These are phyloP conservation scores for Crataegus laevigata DNA, from an alignment of 306 rosid species.

Conservation along the genomic window DNA sequence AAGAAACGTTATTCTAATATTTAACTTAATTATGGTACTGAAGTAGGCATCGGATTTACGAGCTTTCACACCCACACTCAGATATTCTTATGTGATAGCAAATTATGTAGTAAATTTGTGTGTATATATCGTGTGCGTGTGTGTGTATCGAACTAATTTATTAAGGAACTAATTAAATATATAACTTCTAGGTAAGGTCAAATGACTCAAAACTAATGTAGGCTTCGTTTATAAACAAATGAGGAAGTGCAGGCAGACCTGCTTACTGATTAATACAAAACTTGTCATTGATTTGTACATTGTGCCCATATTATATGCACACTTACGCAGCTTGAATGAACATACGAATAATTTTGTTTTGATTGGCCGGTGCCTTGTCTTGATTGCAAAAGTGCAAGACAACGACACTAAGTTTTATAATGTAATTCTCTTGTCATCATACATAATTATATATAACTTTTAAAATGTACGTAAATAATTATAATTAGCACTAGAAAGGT, in stretches of 20 bases:
- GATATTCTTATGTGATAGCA: not conserved
- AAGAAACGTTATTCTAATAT: too few species aligned
- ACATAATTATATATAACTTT: too few species aligned
- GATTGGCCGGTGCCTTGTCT: constrained; percentile 7
- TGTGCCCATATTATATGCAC: not conserved
- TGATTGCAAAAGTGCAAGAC: not conserved
- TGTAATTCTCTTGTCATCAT: not conserved
- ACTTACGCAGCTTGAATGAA: not conserved
- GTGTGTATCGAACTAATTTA: too few species aligned
- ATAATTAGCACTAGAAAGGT: too few species aligned
- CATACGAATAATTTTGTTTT: not conserved
- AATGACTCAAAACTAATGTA: not conserved
- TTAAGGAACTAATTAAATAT: not conserved
- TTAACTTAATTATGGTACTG: too few species aligned
- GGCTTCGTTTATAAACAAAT: not conserved
- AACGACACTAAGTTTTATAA: not conserved
- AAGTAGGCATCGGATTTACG: too few species aligned
- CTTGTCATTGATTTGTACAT: not conserved
- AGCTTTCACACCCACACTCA: not conserved
- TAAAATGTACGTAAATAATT: too few species aligned
- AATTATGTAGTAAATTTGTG: too few species aligned
- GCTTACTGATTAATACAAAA: not conserved
- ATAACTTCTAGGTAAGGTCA: not conserved
- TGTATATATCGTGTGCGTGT: too few species aligned
- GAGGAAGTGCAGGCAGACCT: not conserved